These are phyloP conservation scores for Prunus mira DNA, from an alignment of 306 rosid genomes.

Conservation along the genomic window DNA sequence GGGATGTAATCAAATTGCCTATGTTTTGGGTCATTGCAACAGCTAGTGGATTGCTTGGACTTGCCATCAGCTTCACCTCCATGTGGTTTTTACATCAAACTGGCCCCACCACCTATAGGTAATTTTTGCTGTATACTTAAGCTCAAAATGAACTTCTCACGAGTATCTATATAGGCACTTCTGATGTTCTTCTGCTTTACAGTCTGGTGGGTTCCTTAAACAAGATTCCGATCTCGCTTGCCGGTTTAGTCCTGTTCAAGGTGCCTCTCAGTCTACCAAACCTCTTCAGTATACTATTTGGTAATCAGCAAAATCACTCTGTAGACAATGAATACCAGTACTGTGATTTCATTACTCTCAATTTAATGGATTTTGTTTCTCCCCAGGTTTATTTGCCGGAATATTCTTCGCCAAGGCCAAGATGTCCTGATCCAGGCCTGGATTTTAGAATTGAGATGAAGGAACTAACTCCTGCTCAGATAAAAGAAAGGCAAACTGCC, in stretches of 20 bases:
- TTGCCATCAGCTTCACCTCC: conserved; percentile 88
- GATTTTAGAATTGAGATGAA: not conserved
- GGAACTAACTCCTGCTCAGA: not conserved
- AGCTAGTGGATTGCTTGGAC: conserved; percentile 82
- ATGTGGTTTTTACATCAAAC: conserved; percentile 94
- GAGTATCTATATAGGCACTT: not conserved
- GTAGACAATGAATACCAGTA: not conserved
- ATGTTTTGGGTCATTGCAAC: conserved; percentile 73
- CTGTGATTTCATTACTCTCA: not conserved
- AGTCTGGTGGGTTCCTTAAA: conserved; percentile 92
- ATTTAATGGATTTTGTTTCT: not conserved
- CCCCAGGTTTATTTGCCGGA: conserved; percentile 87
- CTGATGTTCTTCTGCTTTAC: conserved; percentile 24
- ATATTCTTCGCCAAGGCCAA: conserved; percentile 80
- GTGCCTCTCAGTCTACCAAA: conserved; percentile 67
- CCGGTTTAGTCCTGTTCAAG: conserved; percentile 70
- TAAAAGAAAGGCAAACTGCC: not conserved
- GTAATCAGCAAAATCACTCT: conserved; percentile 39
- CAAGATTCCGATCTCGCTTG: conserved; percentile 86
- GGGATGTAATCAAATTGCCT: conserved; percentile 66
- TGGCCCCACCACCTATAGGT: conserved; percentile 91
- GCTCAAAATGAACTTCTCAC: not conserved
- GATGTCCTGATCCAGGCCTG: conserved; percentile 40
- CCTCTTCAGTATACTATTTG: conserved; percentile 76
- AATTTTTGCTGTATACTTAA: conserved; percentile 1